Conservation (phyloP, 352 stramenopile species). For the Globisporangium orthogonon region DNA sequence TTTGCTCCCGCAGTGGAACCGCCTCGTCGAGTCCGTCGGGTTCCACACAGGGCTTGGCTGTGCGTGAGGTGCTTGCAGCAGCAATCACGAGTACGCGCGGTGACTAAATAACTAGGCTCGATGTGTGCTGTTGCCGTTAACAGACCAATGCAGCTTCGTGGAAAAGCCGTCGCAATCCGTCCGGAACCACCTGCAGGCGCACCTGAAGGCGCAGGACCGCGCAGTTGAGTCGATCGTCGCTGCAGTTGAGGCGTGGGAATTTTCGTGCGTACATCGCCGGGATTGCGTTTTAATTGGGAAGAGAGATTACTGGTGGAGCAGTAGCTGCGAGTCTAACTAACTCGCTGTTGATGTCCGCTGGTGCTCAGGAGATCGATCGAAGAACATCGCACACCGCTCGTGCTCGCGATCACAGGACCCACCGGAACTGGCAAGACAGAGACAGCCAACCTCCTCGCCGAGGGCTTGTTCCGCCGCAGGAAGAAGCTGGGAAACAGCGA, state of each 20-base stretch:
- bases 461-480: conserved; percentile 79
- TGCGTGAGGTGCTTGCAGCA: conserved; percentile 14
- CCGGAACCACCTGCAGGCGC: conserved; percentile 36
- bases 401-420: conserved; percentile 85
- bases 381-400: conserved; percentile 66
- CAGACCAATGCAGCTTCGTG: conserved; percentile 69
- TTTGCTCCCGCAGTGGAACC: conserved; percentile 8
- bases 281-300: no score
- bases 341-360: neutral
- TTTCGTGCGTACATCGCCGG: conserved; percentile 38
- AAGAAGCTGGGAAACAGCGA: conserved; percentile 66
- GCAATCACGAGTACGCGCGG: neutral
- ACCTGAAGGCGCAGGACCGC: conserved; percentile 61
- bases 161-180: conserved; percentile 59
- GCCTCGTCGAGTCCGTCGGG: conserved; percentile 31
- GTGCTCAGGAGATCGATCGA: conserved; percentile 32
- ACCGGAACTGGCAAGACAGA: conserved; percentile 90
- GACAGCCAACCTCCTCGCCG: conserved; percentile 76
- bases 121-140: neutral
- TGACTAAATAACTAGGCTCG: neutral
- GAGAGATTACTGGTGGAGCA: no score
- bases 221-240: conserved; percentile 59
- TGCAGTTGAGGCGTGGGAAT: conserved; percentile 78
- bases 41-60: conserved; percentile 45
- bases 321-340: neutral